These are phyloP conservation scores for Cystobasidium onofrii DNA, from an alignment of 768 basidiomycete species.

Conservation along the genomic window DNA sequence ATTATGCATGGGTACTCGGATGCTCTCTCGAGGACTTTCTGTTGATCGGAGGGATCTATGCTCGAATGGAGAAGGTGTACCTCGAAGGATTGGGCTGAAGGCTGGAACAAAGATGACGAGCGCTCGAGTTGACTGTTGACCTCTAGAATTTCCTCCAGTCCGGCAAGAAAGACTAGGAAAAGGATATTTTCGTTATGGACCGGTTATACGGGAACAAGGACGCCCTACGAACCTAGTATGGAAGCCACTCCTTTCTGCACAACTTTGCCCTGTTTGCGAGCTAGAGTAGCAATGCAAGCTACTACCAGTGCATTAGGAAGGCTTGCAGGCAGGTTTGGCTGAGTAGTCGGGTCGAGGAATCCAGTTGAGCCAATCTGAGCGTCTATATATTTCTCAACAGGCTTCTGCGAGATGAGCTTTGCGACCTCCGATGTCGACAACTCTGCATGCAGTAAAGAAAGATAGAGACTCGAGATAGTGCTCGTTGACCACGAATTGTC, in stretches of 20 bases:
- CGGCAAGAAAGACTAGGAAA: constrained; percentile 6
- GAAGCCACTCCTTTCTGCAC: no score
- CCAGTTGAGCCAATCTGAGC: not conserved
- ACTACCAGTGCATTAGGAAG: no score
- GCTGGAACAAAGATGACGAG: not conserved
- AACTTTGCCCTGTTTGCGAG: no score
- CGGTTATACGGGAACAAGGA: no score
- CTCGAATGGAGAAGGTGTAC: not conserved
- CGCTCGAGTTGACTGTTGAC: not conserved
- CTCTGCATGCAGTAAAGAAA: not conserved
- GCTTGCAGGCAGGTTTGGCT: no score
- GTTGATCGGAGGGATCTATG: constrained; percentile 4
- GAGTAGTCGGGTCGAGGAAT: no score
- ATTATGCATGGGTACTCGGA: not conserved
- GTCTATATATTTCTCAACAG: not conserved
- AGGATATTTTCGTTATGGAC: not conserved
- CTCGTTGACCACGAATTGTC: not conserved
- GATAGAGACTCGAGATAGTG: not conserved
- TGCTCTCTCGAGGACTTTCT: not conserved
- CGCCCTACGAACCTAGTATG: no score
- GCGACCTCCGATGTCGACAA: not conserved
- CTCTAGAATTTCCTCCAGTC: constrained; percentile 2
- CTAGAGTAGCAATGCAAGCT: no score
- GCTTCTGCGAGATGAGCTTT: constrained; percentile 8
- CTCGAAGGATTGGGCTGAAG: not conserved